Conservation (phyloP, 129 eudicot genomes). For the Erigeron canadensis region DNA sequence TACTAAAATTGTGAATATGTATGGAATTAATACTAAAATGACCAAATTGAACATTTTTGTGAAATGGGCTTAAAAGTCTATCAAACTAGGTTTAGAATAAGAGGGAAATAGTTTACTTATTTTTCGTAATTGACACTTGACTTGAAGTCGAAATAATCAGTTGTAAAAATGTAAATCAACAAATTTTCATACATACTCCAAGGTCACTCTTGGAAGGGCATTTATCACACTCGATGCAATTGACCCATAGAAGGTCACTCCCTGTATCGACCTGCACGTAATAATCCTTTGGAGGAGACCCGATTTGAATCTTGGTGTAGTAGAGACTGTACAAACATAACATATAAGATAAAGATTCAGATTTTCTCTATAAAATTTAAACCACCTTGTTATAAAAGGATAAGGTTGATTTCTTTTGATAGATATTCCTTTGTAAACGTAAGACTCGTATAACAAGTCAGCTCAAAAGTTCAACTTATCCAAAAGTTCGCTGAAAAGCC, state of each 20-base stretch:
- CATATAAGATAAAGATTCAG: background rate
- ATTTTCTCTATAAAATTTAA: background rate
- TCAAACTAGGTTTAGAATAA: background rate
- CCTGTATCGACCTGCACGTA: slow-evolving; percentile 95
- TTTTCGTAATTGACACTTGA: background rate
- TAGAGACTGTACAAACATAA: slow-evolving; percentile 61
- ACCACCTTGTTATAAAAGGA: background rate
- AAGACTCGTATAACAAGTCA: background rate
- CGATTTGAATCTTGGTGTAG: slow-evolving; percentile 67
- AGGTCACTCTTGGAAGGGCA: slow-evolving; percentile 74
- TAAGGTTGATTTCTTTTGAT: background rate
- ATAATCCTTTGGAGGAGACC: slow-evolving; percentile 73
- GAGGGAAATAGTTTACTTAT: background rate
- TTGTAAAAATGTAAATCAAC: background rate
- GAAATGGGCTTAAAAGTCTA: background rate
- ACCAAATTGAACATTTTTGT: background rate
- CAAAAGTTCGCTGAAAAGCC: background rate
- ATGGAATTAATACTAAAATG: background rate
- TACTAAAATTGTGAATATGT: background rate
- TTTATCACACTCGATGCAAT: slow-evolving; percentile 65
- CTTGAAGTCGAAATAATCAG: background rate
- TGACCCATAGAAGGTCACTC: slow-evolving; percentile 91
- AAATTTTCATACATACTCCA: slow-evolving; percentile 51
- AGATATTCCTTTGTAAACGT: background rate
- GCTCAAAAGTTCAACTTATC: background rate